A percentile compares a stretch with the other conserved stretches of the same genome.
phyloP scores from a whole-genome alignment of 2,329 filamentous ascomycete species.

The Madurella fahalii region DNA sequence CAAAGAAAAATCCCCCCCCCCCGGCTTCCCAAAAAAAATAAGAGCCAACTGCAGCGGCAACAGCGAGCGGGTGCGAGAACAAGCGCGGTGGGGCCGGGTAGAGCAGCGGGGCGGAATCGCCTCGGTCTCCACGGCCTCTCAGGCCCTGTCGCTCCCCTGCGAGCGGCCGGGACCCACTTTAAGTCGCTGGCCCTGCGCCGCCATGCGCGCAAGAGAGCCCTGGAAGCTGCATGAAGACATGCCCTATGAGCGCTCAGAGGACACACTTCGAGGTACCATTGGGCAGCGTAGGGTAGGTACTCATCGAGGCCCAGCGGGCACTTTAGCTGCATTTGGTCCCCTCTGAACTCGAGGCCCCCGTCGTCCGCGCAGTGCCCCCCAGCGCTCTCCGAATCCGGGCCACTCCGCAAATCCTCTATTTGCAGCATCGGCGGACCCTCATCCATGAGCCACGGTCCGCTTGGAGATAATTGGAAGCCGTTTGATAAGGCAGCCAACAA shows the following conservation, averaged over 20 bases:
- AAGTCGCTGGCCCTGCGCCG: conserved; percentile 38
- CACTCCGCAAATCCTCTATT: too few species aligned
- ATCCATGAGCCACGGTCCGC: too few species aligned
- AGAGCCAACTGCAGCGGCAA: not conserved
- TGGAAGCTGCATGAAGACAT: conserved; percentile 38
- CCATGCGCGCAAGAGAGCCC: conserved; percentile 38
- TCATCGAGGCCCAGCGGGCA: conserved; percentile 13
- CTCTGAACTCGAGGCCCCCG: not conserved
- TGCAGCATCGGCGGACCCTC: too few species aligned
- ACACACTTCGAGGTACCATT: conserved; percentile 34
- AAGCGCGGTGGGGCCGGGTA: conserved; percentile 13
- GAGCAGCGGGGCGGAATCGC: conserved; percentile 6
- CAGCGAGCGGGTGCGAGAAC: conserved; percentile 3
- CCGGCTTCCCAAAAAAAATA: too few species aligned
- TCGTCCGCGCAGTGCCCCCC: not conserved
- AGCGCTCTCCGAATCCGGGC: too few species aligned
- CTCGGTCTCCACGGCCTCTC: conserved; percentile 1
- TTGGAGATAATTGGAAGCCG: too few species aligned
- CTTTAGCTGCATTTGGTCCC: conserved; percentile 12
- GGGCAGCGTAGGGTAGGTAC: conserved; percentile 25
- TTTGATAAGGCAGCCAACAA: not conserved
- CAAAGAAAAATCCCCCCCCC: too few species aligned
- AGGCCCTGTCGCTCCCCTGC: conserved; percentile 15
- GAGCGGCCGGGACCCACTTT: conserved; percentile 4
- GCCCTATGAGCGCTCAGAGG: conserved; percentile 38